Conservation (phyloP, 495 filamentous ascomycete species). For the Penicillium paradoxum region DNA sequence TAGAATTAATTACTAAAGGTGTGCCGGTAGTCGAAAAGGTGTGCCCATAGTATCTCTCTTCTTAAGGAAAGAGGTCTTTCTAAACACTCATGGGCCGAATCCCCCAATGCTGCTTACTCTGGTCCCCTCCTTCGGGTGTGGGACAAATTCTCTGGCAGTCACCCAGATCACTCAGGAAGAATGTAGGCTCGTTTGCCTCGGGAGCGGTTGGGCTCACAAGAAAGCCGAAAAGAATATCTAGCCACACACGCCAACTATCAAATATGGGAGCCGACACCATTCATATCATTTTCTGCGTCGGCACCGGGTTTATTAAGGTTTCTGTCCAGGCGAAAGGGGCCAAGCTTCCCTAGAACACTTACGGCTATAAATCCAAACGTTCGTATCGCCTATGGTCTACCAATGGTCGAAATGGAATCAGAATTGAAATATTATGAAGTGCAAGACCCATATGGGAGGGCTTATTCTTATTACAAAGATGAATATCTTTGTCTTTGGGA, state of each 20-base stretch:
- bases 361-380: conserved; percentile 1
- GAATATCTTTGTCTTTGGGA: conserved; percentile 7
- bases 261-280: neutral
- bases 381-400: neutral
- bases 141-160: neutral
- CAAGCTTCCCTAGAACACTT: neutral
- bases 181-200: neutral
- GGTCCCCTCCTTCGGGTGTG: neutral
- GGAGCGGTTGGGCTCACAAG: neutral
- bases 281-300: neutral
- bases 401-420: neutral
- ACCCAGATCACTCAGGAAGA: neutral
- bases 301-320: neutral
- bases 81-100: too few species aligned
- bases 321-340: neutral
- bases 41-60: too few species aligned
- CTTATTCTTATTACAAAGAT: neutral
- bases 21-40: too few species aligned
- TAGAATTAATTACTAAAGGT: too few species aligned
- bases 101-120: neutral
- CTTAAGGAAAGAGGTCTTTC: too few species aligned
- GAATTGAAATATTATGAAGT: conserved; percentile 2
- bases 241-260: neutral
- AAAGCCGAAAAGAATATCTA: neutral
- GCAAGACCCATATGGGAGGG: neutral